Conservation (phyloP, 192 early-diverging fungal species). For the Dispira parvispora region DNA sequence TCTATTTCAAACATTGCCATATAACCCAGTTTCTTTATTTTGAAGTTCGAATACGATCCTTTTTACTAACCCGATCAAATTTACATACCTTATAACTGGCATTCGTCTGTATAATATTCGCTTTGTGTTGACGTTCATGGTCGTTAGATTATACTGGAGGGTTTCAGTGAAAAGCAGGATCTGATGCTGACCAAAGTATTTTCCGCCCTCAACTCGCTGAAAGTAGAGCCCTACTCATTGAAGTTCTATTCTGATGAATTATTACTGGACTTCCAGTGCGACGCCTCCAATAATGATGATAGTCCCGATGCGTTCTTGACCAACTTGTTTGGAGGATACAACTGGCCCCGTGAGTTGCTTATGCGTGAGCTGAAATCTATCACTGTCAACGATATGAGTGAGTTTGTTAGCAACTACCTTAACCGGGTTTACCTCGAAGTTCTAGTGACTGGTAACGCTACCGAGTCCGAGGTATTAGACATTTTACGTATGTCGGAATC, state of each 20-base stretch:
- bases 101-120: too few species aligned
- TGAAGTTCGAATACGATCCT: too few species aligned
- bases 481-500: background rate
- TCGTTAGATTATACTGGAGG: slow-evolving; percentile 3
- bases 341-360: slow-evolving; percentile 1
- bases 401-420: slow-evolving; percentile 5
- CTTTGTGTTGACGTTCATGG: too few species aligned
- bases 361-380: background rate
- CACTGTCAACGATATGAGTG: slow-evolving; percentile 6
- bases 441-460: background rate
- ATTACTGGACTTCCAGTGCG: background rate
- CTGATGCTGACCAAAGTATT: slow-evolving; percentile 6
- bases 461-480: background rate
- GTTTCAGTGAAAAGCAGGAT: slow-evolving; percentile 8
- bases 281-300: background rate
- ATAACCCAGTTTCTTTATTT: too few species aligned
- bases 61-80: too few species aligned
- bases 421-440: slow-evolving; percentile 3
- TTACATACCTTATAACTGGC: too few species aligned
- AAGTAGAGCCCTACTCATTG: slow-evolving; percentile 7
- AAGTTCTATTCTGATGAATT: slow-evolving; percentile 4
- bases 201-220: slow-evolving; percentile 5
- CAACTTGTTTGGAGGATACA: background rate
- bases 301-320: background rate
- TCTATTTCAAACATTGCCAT: too few species aligned